Evolutionary conservation across 1,139 yeast species (phyloP).

Genomic region (Kodamaea sp.): DNA sequence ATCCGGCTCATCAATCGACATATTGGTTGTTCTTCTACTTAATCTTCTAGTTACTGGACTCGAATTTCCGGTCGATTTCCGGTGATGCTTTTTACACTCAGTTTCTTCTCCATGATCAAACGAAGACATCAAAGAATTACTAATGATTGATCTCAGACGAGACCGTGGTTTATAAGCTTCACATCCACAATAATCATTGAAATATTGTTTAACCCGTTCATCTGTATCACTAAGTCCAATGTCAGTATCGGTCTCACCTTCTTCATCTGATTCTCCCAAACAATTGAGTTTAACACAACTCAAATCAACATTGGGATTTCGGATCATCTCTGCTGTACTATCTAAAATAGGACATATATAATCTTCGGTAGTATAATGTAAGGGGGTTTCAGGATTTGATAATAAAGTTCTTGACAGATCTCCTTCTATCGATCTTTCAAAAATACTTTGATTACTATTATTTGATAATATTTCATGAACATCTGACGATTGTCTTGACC

Average conservation of each 20-base stretch:
- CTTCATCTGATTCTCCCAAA: constrained; percentile 18
- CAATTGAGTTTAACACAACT: constrained; percentile 28
- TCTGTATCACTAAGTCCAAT: constrained; percentile 1
- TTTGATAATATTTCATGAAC: not conserved
- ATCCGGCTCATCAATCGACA: constrained; percentile 4
- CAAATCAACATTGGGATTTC: constrained; percentile 26
- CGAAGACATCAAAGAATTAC: constrained; percentile 23
- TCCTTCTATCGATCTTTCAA: constrained; percentile 17
- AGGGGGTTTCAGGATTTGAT: constrained; percentile 19
- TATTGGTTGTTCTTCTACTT: constrained; percentile 4
- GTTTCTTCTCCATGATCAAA: constrained; percentile 11
- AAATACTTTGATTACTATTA: constrained; percentile 9
- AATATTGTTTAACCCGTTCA: constrained; percentile 3
- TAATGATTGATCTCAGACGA: constrained; percentile 24
- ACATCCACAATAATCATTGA: constrained; percentile 1
- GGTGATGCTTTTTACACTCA: not conserved
- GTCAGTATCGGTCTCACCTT: constrained; percentile 5
- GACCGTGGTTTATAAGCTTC: constrained; percentile 6
- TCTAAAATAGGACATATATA: constrained; percentile 31
- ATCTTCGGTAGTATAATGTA: constrained; percentile 28
- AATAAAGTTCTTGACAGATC: constrained; percentile 12
- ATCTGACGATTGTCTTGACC: not conserved
- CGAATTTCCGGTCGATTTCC: constrained; percentile 3
- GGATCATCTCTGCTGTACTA: constrained; percentile 28
- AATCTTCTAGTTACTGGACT: constrained; percentile 8